A percentile compares a stretch with the other conserved stretches of the same genome.
Conservation (phyloP, 2,329 filamentous ascomycete species). For the Penicillium brevicompactum region DNA sequence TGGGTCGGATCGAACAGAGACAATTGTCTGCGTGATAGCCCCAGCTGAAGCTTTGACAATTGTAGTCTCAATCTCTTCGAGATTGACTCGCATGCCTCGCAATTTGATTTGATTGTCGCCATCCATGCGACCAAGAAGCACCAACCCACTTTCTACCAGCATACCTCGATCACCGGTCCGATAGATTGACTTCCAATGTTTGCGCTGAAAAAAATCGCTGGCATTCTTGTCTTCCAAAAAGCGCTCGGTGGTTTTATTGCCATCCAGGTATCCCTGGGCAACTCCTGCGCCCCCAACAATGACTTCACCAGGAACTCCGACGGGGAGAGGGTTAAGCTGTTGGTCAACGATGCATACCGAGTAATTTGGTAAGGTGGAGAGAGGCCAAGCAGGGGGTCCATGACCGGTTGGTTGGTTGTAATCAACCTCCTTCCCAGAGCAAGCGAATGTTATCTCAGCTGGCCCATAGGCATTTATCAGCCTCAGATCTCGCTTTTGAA, state of each 20-base stretch:
- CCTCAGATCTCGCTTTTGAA: conserved; percentile 12
- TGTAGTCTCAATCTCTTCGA: conserved; percentile 48
- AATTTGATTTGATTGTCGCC: conserved; percentile 34
- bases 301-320: conserved; percentile 49
- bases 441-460: conserved; percentile 27
- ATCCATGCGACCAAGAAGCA: conserved; percentile 32
- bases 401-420: neutral
- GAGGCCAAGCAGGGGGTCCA: neutral
- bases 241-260: conserved; percentile 3
- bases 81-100: conserved; percentile 46
- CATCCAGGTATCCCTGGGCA: conserved; percentile 19
- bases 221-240: conserved; percentile 16
- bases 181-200: conserved; percentile 15
- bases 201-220: conserved; percentile 9
- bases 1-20: conserved; percentile 11
- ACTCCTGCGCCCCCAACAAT: conserved; percentile 35
- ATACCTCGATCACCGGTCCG: conserved; percentile 17
- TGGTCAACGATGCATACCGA: conserved; percentile 46
- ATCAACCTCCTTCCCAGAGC: conserved; percentile 23
- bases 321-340: conserved; percentile 39
- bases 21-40: conserved; percentile 14
- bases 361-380: conserved; percentile 40
- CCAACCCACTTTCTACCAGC: conserved; percentile 25
- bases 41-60: conserved; percentile 30
- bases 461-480: conserved; percentile 34